These are phyloP conservation scores for Ascoidea asiatica DNA, from an alignment of 805 yeast genomes.

Conservation along the genomic window DNA sequence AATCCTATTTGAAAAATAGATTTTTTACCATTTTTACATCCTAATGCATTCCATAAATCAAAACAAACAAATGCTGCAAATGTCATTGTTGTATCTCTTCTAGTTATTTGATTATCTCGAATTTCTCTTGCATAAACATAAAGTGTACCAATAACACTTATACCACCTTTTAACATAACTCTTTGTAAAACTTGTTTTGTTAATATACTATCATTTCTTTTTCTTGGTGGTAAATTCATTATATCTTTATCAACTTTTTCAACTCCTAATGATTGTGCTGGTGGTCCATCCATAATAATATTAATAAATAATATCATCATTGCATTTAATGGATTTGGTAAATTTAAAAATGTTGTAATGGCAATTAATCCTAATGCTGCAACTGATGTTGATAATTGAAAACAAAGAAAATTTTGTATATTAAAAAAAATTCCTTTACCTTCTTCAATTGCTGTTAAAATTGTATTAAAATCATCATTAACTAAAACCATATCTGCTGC, in stretches of 20 bases:
- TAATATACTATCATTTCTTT: constrained; percentile 72
- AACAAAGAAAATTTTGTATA: constrained; percentile 87
- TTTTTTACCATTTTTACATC: constrained; percentile 82
- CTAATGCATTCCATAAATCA: constrained; percentile 93
- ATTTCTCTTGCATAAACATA: constrained; percentile 78
- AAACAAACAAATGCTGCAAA: constrained; percentile 92
- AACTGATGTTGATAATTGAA: constrained; percentile 90
- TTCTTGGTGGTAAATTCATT: constrained; percentile 93
- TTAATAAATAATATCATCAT: constrained; percentile 98
- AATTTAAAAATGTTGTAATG: constrained; percentile 68
- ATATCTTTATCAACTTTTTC: constrained; percentile 95
- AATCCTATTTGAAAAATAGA: constrained; percentile 75
- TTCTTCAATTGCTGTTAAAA: constrained; percentile 85
- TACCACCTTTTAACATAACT: constrained; percentile 31
- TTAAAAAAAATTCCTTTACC: constrained; percentile 96
- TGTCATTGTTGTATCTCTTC: constrained; percentile 98
- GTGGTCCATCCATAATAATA: constrained; percentile 98
- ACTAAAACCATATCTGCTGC: constrained; percentile 97
- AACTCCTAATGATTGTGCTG: constrained; percentile 94
- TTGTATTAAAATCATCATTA: constrained; percentile 93
- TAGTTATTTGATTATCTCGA: constrained; percentile 70
- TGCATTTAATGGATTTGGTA: constrained; percentile 92
- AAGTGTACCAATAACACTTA: constrained; percentile 77
- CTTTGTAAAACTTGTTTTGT: constrained; percentile 70
- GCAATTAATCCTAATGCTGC: constrained; percentile 90